Evolutionary conservation across 164 flowering plant species (phyloP), one percentile per base, ranked within the genome.

Genomic region (Tetrastigma voinierianum): DNA sequence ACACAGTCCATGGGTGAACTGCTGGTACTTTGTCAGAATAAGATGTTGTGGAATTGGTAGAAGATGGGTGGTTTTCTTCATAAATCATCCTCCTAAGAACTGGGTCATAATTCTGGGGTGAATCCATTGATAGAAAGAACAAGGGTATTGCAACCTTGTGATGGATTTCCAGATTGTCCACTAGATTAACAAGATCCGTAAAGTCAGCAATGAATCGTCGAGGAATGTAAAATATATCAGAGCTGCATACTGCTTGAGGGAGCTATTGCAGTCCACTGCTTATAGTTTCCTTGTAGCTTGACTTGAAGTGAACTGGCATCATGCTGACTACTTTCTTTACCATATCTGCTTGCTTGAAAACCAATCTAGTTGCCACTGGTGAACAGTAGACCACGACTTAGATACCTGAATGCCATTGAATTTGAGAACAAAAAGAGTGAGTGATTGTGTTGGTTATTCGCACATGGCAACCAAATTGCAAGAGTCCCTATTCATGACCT

Each of bases 261-360:
- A 74, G 76, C 64, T 78, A n/a, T n/a, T n/a, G 65, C n/a, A n/a
- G 7, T 76, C n/a, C 76, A 47, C 62, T 76, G 20, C 66, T 73
- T 43, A 70, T 64, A 18, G 81, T 70, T 74, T 84, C 93, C 80
- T 93, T 96, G 76, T 87, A 91, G 68, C 78, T n/a, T 90, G 71
- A 96, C 90, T 78, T 96, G 71, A 93, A 84, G 73, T 96, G 97
- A 67, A 78, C 99, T 14, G 99, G 98, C 91, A 96, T 86, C 13
- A 74, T 80, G 64, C 74, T 74, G 10, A 90, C 95, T 3, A 96
- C 83, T 72, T 80, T 82, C 70, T 80, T 86, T 19, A 88, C 91
- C 81, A 93, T 64, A 10, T 84, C 88, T 51, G 90, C 87, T 76
- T 96, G 98, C 74, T 79, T 16, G 76, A 65, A 69, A 75, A 83